Conservation (phyloP, 2,329 filamentous ascomycete species). For the Pseudocercospora vitis region DNA sequence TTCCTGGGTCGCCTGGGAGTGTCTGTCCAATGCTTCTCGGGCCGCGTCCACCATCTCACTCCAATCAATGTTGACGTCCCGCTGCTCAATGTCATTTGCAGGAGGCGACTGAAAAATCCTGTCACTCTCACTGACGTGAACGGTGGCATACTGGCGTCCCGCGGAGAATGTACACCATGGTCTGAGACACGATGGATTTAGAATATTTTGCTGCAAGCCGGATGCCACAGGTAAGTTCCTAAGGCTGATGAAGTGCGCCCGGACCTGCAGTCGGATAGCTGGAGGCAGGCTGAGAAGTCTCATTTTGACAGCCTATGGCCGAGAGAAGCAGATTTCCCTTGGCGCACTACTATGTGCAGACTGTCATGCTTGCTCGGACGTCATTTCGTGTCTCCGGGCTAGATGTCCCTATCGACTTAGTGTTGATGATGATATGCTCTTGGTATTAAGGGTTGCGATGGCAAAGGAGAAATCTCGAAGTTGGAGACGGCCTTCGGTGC, state of each 20-base stretch:
- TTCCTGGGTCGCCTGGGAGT: neutral
- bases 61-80: neutral
- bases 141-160: conserved; percentile 2
- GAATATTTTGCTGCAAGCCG: neutral
- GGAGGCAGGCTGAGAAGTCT: conserved; percentile 12
- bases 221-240: neutral
- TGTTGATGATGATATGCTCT: neutral
- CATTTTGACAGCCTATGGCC: neutral
- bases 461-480: neutral
- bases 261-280: conserved; percentile 12
- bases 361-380: no score
- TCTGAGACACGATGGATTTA: neutral
- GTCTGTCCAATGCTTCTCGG: conserved; percentile 8
- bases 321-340: no score
- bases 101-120: neutral
- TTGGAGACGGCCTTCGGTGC: no score
- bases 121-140: conserved; percentile 6
- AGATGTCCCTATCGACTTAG: no score
- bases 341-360: no score
- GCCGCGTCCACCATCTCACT: conserved; percentile 9
- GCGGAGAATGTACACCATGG: neutral
- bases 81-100: neutral
- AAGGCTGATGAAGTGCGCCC: neutral
- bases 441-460: neutral
- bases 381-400: no score